Evolutionary conservation across 2,329 filamentous ascomycete species (phyloP).

Genomic region (Aspergillus puulaauensis): DNA sequence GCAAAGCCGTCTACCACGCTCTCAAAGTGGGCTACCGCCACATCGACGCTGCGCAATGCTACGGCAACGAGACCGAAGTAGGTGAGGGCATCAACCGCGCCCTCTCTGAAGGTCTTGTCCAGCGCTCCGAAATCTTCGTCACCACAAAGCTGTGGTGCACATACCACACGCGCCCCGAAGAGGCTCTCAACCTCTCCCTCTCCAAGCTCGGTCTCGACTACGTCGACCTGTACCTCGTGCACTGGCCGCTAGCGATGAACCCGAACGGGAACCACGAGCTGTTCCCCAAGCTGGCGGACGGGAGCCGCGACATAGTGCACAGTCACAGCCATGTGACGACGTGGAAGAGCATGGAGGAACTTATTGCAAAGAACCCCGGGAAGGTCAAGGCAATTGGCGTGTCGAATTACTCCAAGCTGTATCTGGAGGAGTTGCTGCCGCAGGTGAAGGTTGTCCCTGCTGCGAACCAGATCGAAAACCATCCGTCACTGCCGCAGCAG

Average conservation of each 20-base stretch:
- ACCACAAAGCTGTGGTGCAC: conserved; percentile 85
- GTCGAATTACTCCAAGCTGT: conserved; percentile 57
- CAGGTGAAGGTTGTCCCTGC: conserved; percentile 64
- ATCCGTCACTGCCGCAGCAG: conserved; percentile 65
- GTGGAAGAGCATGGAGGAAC: conserved; percentile 69
- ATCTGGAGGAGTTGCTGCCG: conserved; percentile 54
- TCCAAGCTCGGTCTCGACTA: conserved; percentile 74
- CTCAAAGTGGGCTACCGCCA: conserved; percentile 47
- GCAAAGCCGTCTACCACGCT: conserved; percentile 58
- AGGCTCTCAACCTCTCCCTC: conserved; percentile 71
- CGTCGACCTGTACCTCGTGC: conserved; percentile 77
- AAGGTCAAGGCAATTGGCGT: conserved; percentile 60
- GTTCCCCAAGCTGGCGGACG: conserved; percentile 73
- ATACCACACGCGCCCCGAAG: conserved; percentile 68
- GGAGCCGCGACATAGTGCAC: conserved; percentile 69
- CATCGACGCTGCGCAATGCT: conserved; percentile 41
- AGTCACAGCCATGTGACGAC: conserved; percentile 71
- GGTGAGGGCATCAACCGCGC: conserved; percentile 74
- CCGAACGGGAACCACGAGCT: conserved; percentile 46
- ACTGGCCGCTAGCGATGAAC: conserved; percentile 80
- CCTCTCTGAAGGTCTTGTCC: conserved; percentile 65
- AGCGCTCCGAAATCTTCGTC: conserved; percentile 78
- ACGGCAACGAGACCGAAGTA: conserved; percentile 72
- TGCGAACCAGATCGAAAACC: conserved; percentile 79
- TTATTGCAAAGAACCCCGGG: conserved; percentile 47